Base-by-base conservation (phyloP, 306 rosid species). In the Aeschynomene evenia region DNA sequence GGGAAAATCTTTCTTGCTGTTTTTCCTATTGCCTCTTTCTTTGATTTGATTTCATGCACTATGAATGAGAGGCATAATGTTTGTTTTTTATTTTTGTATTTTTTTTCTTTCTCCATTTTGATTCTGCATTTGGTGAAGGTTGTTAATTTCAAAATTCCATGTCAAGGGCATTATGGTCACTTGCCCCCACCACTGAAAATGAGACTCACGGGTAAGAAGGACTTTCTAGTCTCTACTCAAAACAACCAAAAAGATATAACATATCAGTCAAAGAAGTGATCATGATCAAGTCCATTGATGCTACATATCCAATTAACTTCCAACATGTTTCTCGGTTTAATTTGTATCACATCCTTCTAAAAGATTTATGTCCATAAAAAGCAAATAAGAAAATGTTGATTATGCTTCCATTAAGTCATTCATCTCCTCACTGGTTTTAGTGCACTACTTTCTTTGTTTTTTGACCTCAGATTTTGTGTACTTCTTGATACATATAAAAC, bases 121-220 rank as follows among this genome's bases (percentile, higher is more conserved):
- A 60, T 48, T 66, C 46, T 37, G 40, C 71, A 40, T 39, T 61
- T 70, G 66, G 68, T 69, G 73, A 52, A 65, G 33, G 37, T 51
- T 68, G 65, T 58, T 70, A 68, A 57, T 79, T 60, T 72, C 58
- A 66, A 37, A n/a, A 61, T 63, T 34, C 42, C 78, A 73, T 43
- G 80, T 60, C 72, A 9, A 14, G 9, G 58, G 63, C 43, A 78
- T 73, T 51, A 52, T 65, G 54, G 61, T 66, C 34, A 49, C 18
- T n/a, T 71, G 76, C 57, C 79, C 86, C 86, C 79, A 75, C 86
- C 73, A 75, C 74, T 71, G 51, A 75, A 66, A 82, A 75, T 59
- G 74, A 82, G 18, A 50, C 70, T 64, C 73, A 55, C 70, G 83
- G 81, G 45, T 12, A 39, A 19, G 71, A 71, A 55, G 31, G 77